phyloP scores from a whole-genome alignment of 176 grass and related monocot species.

The Oryza coarctata region DNA sequence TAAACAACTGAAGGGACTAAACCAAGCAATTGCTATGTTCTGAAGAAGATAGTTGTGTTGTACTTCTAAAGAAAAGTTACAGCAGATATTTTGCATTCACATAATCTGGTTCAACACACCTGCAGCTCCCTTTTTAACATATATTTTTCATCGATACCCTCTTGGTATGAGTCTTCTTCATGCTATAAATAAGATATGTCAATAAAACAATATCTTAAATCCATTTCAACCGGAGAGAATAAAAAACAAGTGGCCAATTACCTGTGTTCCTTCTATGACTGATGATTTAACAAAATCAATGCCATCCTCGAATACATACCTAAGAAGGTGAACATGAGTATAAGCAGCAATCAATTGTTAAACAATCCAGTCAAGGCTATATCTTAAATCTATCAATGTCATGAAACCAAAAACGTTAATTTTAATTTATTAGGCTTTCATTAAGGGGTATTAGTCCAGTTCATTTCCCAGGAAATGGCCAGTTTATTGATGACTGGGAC shows the following conservation, averaged over 20 bases:
- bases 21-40: not conserved
- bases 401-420: constrained; percentile 1
- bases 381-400: not conserved
- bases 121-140: constrained; percentile 71
- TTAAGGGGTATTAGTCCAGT: not conserved
- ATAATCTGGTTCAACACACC: constrained; percentile 37
- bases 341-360: not conserved
- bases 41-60: not conserved
- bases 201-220: constrained; percentile 27
- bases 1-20: not conserved
- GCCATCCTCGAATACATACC: constrained; percentile 88
- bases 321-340: constrained; percentile 32
- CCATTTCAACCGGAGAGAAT: constrained; percentile 16
- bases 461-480: not conserved
- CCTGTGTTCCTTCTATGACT: constrained; percentile 74
- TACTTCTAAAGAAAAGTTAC: not conserved
- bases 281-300: constrained; percentile 92
- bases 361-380: constrained; percentile 1
- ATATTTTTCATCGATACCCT: constrained; percentile 65
- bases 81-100: not conserved
- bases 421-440: not conserved
- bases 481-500: not conserved
- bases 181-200: constrained; percentile 37
- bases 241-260: constrained; percentile 27
- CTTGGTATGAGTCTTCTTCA: constrained; percentile 56